Evolutionary conservation across 2,329 filamentous ascomycete genomes (phyloP), one percentile per base, ranked within the genome.

Genomic region (Ophiostoma angusticollis): DNA sequence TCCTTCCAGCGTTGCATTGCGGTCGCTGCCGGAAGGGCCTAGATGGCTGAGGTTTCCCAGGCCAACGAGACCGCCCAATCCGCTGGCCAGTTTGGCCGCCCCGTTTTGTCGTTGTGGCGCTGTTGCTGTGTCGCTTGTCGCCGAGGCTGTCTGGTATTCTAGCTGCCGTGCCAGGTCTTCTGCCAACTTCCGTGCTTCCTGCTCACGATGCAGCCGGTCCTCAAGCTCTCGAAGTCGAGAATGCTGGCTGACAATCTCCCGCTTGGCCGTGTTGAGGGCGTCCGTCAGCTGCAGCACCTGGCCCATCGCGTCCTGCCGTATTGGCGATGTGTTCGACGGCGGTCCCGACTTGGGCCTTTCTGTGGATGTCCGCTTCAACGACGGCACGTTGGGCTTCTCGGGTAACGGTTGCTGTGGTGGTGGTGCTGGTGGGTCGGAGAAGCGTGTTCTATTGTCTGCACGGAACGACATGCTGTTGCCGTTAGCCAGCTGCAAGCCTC

Each of bases 371-470:
- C 86, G 74, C 54, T 84, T 86, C 22, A 94, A 59, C 1, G 84
- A 74, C 0, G 78, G 74, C 13, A 71, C 74, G 58, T 93, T 85
- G 0, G 89, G 89, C 57, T 95, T 95, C 55, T 95, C 87, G 1
- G 89, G 89, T 6, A 96, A 65, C 12, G 89, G 89, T 50, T 93
- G 87, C 50, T 93, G 86, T 21, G 89, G 89, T 19, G 89, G 89
- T 7, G 89, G 89, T 17, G 87, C 89, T 4, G 89, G 89, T 36
- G 89, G 89, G 42, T 95, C 87, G 1, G 84, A 91, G 56, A 95
- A 96, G 37, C 86, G 74, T 5, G 83, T 74, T 51, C 91, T 89
- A 29, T 78, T 65, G 52, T 94, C 86, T 16, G 76, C 62, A 48
- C 84, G 80, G 50, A 74, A 73, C 0, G 70, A 62, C 8, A 69